Evolutionary conservation across 2,329 filamentous ascomycete genomes (phyloP).

Genomic region (Triangularia verruculosa): DNA sequence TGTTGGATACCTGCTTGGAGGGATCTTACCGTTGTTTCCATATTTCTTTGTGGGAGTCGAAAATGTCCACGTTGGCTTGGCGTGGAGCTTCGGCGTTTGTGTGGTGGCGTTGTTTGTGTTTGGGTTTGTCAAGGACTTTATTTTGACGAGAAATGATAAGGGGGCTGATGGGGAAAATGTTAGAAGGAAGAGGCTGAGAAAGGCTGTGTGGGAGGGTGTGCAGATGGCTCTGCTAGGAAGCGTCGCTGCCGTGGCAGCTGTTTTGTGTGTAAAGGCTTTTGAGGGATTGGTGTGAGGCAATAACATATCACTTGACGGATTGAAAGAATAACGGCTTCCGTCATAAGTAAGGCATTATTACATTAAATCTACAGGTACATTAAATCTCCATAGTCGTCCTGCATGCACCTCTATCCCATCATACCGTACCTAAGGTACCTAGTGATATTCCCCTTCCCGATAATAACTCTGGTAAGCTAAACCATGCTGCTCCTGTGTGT

Average conservation of each 20-base stretch:
- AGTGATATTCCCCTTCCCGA: too few relatives aligned
- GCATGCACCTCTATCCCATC: background rate
- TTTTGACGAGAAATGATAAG: slow-evolving; percentile 5
- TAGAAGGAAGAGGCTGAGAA: background rate
- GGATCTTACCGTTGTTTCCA: slow-evolving; percentile 32
- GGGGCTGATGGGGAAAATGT: background rate
- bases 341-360: background rate
- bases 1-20: slow-evolving; percentile 32
- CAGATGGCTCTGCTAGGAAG: slow-evolving; percentile 35
- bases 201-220: slow-evolving; percentile 28
- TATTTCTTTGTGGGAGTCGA: slow-evolving; percentile 30
- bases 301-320: background rate
- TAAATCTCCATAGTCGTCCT: background rate
- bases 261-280: slow-evolving; percentile 29
- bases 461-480: background rate
- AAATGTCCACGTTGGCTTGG: slow-evolving; percentile 27
- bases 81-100: slow-evolving; percentile 35
- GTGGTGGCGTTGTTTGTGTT: slow-evolving; percentile 32
- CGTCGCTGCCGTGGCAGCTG: slow-evolving; percentile 31
- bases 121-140: slow-evolving; percentile 31
- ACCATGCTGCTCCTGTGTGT: background rate
- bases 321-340: background rate
- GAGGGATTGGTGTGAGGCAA: background rate
- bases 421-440: too few relatives aligned
- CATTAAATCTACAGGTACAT: background rate